These are phyloP conservation scores for Penicillium oxalicum DNA, from an alignment of 2,329 filamentous ascomycete genomes.

Conservation along the genomic window DNA sequence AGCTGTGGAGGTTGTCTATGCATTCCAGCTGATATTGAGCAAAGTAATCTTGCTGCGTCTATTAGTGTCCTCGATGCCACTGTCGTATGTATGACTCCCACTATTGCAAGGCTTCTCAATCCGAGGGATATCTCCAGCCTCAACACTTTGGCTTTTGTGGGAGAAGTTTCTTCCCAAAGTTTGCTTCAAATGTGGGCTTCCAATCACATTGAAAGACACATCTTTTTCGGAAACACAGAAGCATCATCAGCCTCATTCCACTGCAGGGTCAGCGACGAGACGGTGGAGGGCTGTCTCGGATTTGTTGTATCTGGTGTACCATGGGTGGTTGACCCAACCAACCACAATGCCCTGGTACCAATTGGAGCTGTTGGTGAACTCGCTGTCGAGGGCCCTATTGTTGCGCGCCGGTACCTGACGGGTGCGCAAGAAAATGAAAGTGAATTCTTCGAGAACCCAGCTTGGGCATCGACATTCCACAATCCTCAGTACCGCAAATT, in stretches of 20 bases:
- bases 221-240: slow-evolving; percentile 23
- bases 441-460: slow-evolving; percentile 47
- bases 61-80: slow-evolving; percentile 37
- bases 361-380: slow-evolving; percentile 29
- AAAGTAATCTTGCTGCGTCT: slow-evolving; percentile 50
- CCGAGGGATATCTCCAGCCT: slow-evolving; percentile 27
- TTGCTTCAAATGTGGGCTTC: slow-evolving; percentile 11
- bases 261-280: background rate
- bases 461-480: slow-evolving; percentile 19
- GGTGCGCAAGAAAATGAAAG: slow-evolving; percentile 43
- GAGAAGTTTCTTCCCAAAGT: slow-evolving; percentile 10
- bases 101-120: slow-evolving; percentile 14
- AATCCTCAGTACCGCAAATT: slow-evolving; percentile 15
- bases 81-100: slow-evolving; percentile 33
- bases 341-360: slow-evolving; percentile 27
- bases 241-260: slow-evolving; percentile 22
- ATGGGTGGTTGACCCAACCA: slow-evolving; percentile 32
- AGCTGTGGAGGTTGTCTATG: slow-evolving; percentile 43
- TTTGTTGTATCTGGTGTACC: slow-evolving; percentile 19
- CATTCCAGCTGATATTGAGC: slow-evolving; percentile 42
- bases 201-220: slow-evolving; percentile 17
- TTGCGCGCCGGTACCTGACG: slow-evolving; percentile 38
- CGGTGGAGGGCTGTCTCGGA: slow-evolving; percentile 16
- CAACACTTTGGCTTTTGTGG: slow-evolving; percentile 18
- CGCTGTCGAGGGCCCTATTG: slow-evolving; percentile 39